Conservation (phyloP, 768 basidiomycete genomes). For the Jaapia argillacea region DNA sequence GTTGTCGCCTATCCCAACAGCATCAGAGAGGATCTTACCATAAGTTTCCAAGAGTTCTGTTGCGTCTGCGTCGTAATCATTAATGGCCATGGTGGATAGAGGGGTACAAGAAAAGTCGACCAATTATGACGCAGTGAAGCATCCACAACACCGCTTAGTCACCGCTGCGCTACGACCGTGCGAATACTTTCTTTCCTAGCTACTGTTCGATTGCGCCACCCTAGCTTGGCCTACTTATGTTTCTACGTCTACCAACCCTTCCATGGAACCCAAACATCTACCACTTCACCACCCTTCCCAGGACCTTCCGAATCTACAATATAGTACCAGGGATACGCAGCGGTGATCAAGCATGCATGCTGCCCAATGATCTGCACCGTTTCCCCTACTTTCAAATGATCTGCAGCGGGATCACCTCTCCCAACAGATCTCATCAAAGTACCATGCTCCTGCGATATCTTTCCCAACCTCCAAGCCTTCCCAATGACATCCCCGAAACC, state of each 20-base stretch:
- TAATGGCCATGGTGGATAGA: slow-evolving; percentile 36
- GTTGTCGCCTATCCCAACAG: not conserved
- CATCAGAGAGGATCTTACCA: slow-evolving; percentile 35
- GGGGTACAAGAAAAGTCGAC: slow-evolving; percentile 1
- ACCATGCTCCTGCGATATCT: slow-evolving; percentile 75
- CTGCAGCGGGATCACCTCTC: slow-evolving; percentile 8
- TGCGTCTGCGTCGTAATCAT: slow-evolving; percentile 70
- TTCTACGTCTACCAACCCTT: slow-evolving; percentile 71
- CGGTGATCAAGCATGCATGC: slow-evolving; percentile 78
- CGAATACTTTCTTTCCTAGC: no score
- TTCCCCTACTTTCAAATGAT: slow-evolving; percentile 43
- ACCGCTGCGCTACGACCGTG: not conserved
- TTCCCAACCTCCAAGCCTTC: slow-evolving; percentile 50
- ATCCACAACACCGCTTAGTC: not conserved
- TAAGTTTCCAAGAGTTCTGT: slow-evolving; percentile 94
- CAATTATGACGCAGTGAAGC: not conserved
- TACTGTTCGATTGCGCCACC: no score
- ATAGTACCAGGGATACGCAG: slow-evolving; percentile 78
- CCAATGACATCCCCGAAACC: slow-evolving; percentile 68
- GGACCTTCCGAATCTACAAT: slow-evolving; percentile 59
- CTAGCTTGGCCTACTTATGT: no score
- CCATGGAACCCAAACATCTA: slow-evolving; percentile 85
- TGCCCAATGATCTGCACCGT: slow-evolving; percentile 70
- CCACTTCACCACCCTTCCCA: slow-evolving; percentile 41
- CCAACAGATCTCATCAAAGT: slow-evolving; percentile 28